These are phyloP conservation scores for Orbilia oligospora DNA, from an alignment of 2,329 filamentous ascomycete species.

Conservation along the genomic window DNA sequence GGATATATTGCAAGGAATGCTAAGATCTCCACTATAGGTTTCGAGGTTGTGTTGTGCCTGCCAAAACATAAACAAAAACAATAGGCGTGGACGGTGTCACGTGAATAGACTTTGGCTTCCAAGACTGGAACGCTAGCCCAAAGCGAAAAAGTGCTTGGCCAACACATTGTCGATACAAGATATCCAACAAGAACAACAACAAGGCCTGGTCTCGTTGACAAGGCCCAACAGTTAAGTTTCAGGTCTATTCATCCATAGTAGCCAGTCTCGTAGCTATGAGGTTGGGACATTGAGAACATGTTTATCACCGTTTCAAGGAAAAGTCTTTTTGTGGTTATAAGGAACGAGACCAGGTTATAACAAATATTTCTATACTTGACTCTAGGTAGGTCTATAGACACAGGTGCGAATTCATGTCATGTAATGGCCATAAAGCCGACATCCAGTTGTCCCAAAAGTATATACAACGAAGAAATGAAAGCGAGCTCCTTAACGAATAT, in stretches of 20 bases:
- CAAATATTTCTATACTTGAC: constrained; percentile 11
- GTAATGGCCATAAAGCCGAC: background rate
- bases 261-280: too few relatives aligned
- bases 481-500: constrained; percentile 3
- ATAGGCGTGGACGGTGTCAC: constrained; percentile 28
- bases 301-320: too few relatives aligned
- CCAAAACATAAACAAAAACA: constrained; percentile 60
- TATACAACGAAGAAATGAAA: constrained; percentile 21
- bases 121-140: constrained; percentile 11
- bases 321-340: background rate
- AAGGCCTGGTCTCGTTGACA: too few relatives aligned
- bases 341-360: background rate
- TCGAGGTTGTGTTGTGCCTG: constrained; percentile 50
- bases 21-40: background rate
- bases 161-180: constrained; percentile 9
- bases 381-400: constrained; percentile 25
- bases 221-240: too few relatives aligned
- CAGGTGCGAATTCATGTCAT: background rate
- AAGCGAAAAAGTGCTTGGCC: background rate
- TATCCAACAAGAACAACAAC: constrained; percentile 23
- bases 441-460: constrained; percentile 8
- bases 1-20: constrained; percentile 34
- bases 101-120: constrained; percentile 5
- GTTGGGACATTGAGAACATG: too few relatives aligned
- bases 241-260: too few relatives aligned